Conservation (phyloP, 2,329 filamentous ascomycete genomes). For the Septoria linicola region DNA sequence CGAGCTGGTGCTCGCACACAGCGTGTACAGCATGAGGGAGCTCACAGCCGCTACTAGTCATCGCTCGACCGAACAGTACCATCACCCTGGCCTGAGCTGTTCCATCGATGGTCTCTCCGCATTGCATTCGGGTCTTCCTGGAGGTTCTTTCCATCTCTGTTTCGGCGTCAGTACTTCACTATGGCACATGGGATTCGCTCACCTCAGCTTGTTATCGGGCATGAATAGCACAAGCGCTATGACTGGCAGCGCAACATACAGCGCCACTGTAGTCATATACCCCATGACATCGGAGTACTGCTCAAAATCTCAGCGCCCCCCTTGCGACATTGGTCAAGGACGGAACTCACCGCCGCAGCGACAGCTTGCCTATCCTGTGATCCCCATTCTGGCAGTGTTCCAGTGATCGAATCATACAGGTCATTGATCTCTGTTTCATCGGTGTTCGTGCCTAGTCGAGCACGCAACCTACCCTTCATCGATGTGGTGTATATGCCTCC, state of each 20-base stretch:
- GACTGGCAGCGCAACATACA: conserved; percentile 16
- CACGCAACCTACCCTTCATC: conserved; percentile 41
- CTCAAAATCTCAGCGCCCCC: conserved; percentile 28
- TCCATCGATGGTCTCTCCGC: not conserved
- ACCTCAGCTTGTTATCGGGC: conserved; percentile 22
- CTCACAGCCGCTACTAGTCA: no score
- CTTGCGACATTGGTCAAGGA: conserved; percentile 2
- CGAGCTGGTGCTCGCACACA: no score
- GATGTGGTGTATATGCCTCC: conserved; percentile 54
- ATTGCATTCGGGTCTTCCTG: conserved; percentile 2
- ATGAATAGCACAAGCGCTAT: conserved; percentile 19
- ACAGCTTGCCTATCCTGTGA: conserved; percentile 44
- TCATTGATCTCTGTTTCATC: conserved; percentile 37
- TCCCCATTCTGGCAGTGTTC: conserved; percentile 44
- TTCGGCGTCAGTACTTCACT: not conserved
- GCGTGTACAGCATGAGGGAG: no score
- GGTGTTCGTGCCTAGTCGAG: conserved; percentile 40
- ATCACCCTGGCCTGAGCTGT: no score
- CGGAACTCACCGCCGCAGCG: conserved; percentile 30
- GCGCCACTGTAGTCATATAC: conserved; percentile 25
- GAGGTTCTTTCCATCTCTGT: conserved; percentile 14
- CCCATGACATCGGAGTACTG: conserved; percentile 28
- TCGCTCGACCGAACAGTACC: no score
- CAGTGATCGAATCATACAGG: conserved; percentile 50
- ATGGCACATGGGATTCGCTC: not conserved